Evolutionary conservation across 176 grass and related monocot species (phyloP), one percentile per base, ranked within the genome.

Genomic region (Otatea glauca): DNA sequence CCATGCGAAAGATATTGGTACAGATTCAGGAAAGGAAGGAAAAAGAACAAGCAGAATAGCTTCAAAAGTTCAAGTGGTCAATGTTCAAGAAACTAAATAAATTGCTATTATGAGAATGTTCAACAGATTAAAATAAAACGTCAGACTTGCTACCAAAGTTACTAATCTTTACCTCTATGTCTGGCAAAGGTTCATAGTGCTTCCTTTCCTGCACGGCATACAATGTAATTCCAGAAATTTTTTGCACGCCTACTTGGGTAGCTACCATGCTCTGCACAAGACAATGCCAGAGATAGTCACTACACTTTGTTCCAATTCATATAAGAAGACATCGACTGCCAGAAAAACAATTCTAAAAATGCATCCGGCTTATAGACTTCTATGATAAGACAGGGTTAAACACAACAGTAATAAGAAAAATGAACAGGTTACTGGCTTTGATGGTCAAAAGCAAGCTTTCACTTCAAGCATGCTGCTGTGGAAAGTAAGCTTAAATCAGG

Each of bases 161-260:
- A 0, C 25, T 59, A n/a, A 6, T 45, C 9, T 41, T 92, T 92
- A 95, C 96, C 96, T 99, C 96, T 85, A 94, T 84, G 72, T 96
- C 96, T 41, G 88, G 75, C 54, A 96, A 92, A 75, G 91, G 90
- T 72, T 99, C 96, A 39, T 92, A 94, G 48, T 86, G 55, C 82
- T 99, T 94, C 96, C 92, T 96, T 81, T 99, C 91, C 77, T 90
- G 91, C 49, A 94, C 88, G 56, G 94, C 93, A 44, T 91, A 83
- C 61, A 99, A 27, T 24, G 91, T 91, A 41, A 99, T 94, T 89
- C 96, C 93, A 1, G 96, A 99, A 56, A 99, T 94, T 70, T 88
- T 96, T 78, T 99, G 96, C 24, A 99, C 89, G 12, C 96, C 96
- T 25, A 96, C 86, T 83, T 90, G 90, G 51, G 91, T 94, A 72